These are phyloP conservation scores for Cladorrhinum samala DNA, from an alignment of 495 filamentous ascomycete genomes.

Conservation along the genomic window DNA sequence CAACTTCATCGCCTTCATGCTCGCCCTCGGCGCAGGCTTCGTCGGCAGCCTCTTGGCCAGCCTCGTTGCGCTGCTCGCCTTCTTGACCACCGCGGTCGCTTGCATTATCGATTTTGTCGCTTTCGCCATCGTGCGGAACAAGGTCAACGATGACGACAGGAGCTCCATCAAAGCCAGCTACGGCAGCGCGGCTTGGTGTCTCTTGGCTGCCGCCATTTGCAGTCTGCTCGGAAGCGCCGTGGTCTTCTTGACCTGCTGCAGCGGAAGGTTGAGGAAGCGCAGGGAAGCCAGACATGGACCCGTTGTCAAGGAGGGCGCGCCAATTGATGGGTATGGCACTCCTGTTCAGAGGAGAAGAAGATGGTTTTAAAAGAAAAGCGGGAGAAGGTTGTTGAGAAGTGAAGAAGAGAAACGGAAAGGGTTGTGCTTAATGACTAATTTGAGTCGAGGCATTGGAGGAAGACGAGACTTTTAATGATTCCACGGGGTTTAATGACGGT, in stretches of 20 bases:
- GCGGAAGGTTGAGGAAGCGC: constrained; percentile 28
- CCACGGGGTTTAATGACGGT: too few relatives aligned
- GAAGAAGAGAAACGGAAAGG: not conserved
- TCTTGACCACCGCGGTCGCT: constrained; percentile 48
- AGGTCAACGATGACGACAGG: constrained; percentile 39
- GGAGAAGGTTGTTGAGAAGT: not conserved
- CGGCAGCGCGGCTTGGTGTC: constrained; percentile 46
- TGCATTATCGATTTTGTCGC: constrained; percentile 51
- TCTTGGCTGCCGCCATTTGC: constrained; percentile 44
- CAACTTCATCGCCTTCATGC: constrained; percentile 53
- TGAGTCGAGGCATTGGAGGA: too few relatives aligned
- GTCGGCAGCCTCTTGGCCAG: constrained; percentile 47
- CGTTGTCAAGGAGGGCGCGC: not conserved
- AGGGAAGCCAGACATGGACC: not conserved
- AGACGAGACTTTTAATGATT: too few relatives aligned
- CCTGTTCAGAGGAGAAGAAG: not conserved
- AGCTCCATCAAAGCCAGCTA: constrained; percentile 35
- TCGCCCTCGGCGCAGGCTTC: constrained; percentile 47
- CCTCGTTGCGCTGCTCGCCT: constrained; percentile 44
- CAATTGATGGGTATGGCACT: not conserved
- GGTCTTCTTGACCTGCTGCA: constrained; percentile 55
- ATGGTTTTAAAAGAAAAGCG: not conserved
- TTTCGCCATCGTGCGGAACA: constrained; percentile 46
- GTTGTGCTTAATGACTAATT: too few relatives aligned
- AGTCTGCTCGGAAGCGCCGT: constrained; percentile 48